Evolutionary conservation across 108 stramenopile species (phyloP), one percentile per base, ranked within the genome.

Genomic region (Pseudonitzschia multistriata): DNA sequence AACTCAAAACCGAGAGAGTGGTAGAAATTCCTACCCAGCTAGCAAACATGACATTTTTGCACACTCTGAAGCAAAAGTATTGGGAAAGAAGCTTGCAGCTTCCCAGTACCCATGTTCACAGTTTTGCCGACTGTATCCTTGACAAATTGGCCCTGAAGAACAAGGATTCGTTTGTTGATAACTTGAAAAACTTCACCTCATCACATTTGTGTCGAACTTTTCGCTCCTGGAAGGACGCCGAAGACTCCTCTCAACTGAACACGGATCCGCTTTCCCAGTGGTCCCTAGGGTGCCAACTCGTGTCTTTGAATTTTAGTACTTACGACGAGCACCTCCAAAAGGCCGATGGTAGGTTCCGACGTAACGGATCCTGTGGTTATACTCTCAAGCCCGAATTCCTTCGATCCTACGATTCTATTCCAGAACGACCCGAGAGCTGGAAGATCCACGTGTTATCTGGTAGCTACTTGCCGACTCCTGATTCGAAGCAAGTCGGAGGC

Each of bases 361-460:
- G 84, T 28, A 97, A 96, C 77, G 97, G 97, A 22, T 88, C 81
- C 21, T 88, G 83, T 60, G 99, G 99, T 8, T 99, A 99, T 79
- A 90, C 98, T 14, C 79, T 97, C 5, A 98, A 98, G 73, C 97
- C 97, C 14, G 71, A 77, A 68, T 68, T 78, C 50, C 50, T 93
- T 48, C 48, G 73, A 55, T 47, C 64, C 5, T 77, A 78, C 35
- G 68, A 79, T 68, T 61, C 68, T 33, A 74, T 70, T 66, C 64
- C 37, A 14, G 76, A 78, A 37, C 62, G 67, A 42, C 64, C 76
- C 29, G 72, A 79, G 66, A 63, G 70, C 17, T 76, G 94, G 76
- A 87, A 68, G 14, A 69, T 96, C 45, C 62, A 79, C 31, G 71
- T 97, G 11, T 67, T 95, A 52, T 82, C 81, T 62, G 96, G 91